A percentile compares a stretch with the other conserved stretches of the same genome.
Conservation (phyloP, 2,329 filamentous ascomycete genomes). For the Clonostachys rosea region DNA sequence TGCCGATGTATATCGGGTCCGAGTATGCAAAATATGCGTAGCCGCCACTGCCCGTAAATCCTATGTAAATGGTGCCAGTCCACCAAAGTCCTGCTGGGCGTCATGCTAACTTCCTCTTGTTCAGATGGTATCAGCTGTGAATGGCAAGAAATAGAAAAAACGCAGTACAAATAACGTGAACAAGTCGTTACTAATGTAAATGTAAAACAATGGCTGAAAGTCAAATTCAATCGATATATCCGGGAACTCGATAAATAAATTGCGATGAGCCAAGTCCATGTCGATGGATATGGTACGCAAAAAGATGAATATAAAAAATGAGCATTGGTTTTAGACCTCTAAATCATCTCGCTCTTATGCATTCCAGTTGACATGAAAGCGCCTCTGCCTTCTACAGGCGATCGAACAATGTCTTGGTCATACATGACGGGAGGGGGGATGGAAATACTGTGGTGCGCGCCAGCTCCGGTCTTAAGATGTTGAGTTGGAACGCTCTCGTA, state of each 20-base stretch:
- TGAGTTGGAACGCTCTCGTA: background rate
- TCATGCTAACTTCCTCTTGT: too few relatives aligned
- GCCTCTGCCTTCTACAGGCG: slow-evolving; percentile 20
- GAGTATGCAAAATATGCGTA: too few relatives aligned
- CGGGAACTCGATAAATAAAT: background rate
- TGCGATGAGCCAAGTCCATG: background rate
- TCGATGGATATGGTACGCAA: background rate
- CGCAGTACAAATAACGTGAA: background rate
- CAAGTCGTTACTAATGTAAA: background rate
- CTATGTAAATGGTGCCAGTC: too few relatives aligned
- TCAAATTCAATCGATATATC: background rate
- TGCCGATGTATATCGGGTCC: too few relatives aligned
- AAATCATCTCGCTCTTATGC: slow-evolving; percentile 53
- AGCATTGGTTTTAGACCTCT: slow-evolving; percentile 5
- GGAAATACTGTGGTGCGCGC: background rate
- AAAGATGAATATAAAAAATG: background rate
- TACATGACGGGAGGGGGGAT: slow-evolving; percentile 27
- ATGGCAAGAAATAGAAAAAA: background rate
- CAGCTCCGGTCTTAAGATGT: background rate
- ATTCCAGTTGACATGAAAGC: slow-evolving; percentile 45
- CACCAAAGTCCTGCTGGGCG: too few relatives aligned
- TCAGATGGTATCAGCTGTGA: too few relatives aligned
- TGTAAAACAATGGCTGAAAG: background rate
- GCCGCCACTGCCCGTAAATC: too few relatives aligned
- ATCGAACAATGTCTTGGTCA: slow-evolving; percentile 26